These are phyloP conservation scores for Alopecurus myosuroides DNA, from an alignment of 176 grass and related monocot genomes.

Conservation along the genomic window DNA sequence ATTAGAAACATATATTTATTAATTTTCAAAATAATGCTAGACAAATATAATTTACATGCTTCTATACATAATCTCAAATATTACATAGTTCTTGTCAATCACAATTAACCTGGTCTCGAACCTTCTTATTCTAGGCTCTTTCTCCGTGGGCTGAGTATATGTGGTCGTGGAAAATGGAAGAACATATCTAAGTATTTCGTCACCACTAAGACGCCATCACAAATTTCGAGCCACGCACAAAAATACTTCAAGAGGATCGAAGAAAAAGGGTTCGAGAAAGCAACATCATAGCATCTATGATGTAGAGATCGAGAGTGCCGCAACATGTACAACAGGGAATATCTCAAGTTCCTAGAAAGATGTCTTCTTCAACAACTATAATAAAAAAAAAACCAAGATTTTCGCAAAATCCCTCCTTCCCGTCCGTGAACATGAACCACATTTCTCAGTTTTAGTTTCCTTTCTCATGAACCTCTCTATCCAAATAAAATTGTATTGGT, in stretches of 20 bases:
- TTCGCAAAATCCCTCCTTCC: background rate
- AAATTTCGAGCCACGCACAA: conserved; percentile 27
- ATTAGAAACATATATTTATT: background rate
- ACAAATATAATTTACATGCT: background rate
- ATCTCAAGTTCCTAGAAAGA: background rate
- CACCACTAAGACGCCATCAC: background rate
- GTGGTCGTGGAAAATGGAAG: conserved; percentile 14
- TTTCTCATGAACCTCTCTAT: background rate
- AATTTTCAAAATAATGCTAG: background rate
- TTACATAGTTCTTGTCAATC: background rate
- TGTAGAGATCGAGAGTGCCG: background rate
- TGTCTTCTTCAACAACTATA: no score
- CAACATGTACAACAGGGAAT: background rate
- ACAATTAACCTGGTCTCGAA: background rate
- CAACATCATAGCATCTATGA: conserved; percentile 14
- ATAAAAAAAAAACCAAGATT: background rate
- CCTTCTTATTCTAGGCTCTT: background rate
- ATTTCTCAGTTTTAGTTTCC: background rate
- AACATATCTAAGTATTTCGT: conserved; percentile 28
- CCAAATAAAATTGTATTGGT: background rate
- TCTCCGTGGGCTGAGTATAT: background rate
- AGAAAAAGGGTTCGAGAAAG: background rate
- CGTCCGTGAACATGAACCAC: background rate
- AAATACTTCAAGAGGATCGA: conserved; percentile 14
- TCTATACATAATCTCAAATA: background rate